Evolutionary conservation across 2,329 filamentous ascomycete genomes (phyloP).

Genomic region (Cladosporium sp.): DNA sequence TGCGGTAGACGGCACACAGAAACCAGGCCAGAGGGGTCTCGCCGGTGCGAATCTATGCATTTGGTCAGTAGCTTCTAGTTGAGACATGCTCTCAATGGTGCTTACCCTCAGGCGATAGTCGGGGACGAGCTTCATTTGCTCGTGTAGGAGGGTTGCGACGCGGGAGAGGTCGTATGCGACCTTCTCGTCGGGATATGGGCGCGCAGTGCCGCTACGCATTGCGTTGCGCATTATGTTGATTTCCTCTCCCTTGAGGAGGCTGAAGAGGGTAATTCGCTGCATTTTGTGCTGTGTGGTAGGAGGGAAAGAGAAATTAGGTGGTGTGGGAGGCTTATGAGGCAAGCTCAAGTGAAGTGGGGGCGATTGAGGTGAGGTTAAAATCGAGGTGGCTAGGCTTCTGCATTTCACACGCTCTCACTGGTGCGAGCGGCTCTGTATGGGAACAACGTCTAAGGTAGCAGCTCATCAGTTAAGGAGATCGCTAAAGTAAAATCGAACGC

Average conservation of each 20-base stretch:
- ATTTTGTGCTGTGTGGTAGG: background rate
- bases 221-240: background rate
- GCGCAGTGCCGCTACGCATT: background rate
- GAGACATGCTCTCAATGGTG: background rate
- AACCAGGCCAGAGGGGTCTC: slow-evolving; percentile 12
- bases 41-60: slow-evolving; percentile 14
- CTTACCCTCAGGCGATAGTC: slow-evolving; percentile 11
- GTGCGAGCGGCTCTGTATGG: background rate
- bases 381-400: background rate
- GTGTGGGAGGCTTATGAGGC: background rate
- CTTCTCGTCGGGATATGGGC: background rate
- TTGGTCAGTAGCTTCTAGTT: background rate
- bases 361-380: slow-evolving; percentile 9
- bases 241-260: background rate
- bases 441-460: background rate
- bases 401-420: background rate
- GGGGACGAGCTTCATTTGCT: slow-evolving; percentile 5
- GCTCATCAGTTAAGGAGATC: background rate
- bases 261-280: background rate
- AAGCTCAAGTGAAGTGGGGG: slow-evolving; percentile 11
- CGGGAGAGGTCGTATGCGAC: background rate
- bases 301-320: background rate
- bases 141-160: background rate
- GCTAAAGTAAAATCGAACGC: background rate
- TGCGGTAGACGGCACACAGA: slow-evolving; percentile 10